Conservation (phyloP, 2,329 filamentous ascomycete genomes). For the Fusarium nanum region DNA sequence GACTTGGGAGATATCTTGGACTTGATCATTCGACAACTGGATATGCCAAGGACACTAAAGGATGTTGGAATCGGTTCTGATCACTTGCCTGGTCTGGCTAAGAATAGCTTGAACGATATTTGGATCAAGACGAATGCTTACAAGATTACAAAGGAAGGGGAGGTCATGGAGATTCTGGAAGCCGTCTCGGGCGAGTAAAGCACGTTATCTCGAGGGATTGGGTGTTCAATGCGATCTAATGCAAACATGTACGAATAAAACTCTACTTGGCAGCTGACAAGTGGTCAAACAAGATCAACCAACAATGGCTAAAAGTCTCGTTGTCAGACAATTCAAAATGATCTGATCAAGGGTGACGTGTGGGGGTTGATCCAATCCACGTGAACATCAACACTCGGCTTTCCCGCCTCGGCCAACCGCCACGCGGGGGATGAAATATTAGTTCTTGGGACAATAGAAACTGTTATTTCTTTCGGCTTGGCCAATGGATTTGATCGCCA, state of each 20-base stretch:
- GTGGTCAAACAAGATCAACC: neutral
- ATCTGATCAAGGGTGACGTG: slow-evolving; percentile 18
- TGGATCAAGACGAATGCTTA: slow-evolving; percentile 19
- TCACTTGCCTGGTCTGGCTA: neutral
- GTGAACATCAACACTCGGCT: slow-evolving; percentile 11
- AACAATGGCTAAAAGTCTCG: neutral
- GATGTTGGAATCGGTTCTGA: neutral
- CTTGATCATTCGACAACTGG: neutral
- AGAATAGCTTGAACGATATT: slow-evolving; percentile 17
- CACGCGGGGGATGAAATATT: slow-evolving; percentile 17
- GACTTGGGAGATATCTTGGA: slow-evolving; percentile 9
- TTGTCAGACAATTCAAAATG: slow-evolving; percentile 11
- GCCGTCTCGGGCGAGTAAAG: neutral
- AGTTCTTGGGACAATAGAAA: fast-evolving
- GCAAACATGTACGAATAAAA: neutral
- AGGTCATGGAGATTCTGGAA: slow-evolving; percentile 14
- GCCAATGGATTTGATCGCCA: neutral
- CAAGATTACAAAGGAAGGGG: neutral
- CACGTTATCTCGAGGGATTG: neutral
- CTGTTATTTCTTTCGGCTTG: neutral
- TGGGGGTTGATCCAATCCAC: slow-evolving; percentile 19
- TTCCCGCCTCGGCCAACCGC: slow-evolving; percentile 12
- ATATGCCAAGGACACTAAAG: slow-evolving; percentile 8
- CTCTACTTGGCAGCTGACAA: slow-evolving; percentile 5
- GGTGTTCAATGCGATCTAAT: neutral